Percentiles rank a stretch among this genome's conserved stretches.
Conservation (phyloP, 352 stramenopile genomes). For the Pythium monospermum region DNA sequence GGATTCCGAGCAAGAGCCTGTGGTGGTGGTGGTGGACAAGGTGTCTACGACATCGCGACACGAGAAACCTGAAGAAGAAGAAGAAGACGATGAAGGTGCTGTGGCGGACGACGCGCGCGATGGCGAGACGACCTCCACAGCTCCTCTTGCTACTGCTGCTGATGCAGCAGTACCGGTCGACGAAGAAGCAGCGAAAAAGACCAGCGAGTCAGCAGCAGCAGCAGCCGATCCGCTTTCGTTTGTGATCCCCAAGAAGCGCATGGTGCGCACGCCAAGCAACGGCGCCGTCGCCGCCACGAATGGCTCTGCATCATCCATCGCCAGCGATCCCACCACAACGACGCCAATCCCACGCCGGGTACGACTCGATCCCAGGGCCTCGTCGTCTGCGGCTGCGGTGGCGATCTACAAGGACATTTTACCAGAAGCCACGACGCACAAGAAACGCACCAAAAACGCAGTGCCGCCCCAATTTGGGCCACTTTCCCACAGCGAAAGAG, state of each 20-base stretch:
- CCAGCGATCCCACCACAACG: too few relatives aligned
- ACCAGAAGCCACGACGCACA: neutral
- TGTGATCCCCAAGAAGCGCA: slow-evolving; percentile 37
- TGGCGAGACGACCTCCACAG: too few relatives aligned
- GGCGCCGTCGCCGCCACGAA: too few relatives aligned
- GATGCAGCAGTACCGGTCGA: too few relatives aligned
- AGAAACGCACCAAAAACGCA: slow-evolving; percentile 36
- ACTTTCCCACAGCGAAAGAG: slow-evolving; percentile 29
- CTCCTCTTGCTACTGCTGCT: too few relatives aligned
- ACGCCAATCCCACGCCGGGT: too few relatives aligned
- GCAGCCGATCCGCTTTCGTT: slow-evolving; percentile 29
- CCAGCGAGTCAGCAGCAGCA: neutral
- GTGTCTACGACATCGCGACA: neutral
- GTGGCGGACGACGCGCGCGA: slow-evolving; percentile 14
- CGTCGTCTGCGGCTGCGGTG: too few relatives aligned
- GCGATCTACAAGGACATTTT: too few relatives aligned
- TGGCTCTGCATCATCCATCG: neutral
- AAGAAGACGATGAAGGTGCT: slow-evolving; percentile 17
- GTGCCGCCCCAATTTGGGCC: slow-evolving; percentile 29
- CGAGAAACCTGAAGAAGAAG: neutral
- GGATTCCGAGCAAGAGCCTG: too few relatives aligned
- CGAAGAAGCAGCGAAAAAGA: neutral
- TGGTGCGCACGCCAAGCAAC: too few relatives aligned
- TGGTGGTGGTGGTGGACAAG: neutral
- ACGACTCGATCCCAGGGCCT: too few relatives aligned